Evolutionary conservation across 192 early-diverging fungal species (phyloP).

Genomic region (Kappamyces sp.): DNA sequence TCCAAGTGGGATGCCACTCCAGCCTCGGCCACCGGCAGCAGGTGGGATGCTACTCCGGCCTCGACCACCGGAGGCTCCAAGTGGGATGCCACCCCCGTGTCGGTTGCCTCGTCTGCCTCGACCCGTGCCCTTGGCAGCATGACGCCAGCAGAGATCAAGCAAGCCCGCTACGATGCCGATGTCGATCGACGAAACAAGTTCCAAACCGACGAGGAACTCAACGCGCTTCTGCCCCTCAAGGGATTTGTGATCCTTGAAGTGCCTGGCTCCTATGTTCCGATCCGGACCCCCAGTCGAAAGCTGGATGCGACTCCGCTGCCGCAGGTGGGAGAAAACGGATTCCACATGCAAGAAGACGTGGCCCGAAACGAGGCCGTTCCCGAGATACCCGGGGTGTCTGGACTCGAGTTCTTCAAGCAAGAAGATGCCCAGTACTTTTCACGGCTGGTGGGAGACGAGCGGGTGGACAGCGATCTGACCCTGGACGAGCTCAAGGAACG

Average conservation of each 20-base stretch:
- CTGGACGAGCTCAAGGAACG: conserved; percentile 89
- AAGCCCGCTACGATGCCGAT: conserved; percentile 69
- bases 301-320: conserved; percentile 91
- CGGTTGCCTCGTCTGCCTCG: conserved; percentile 51
- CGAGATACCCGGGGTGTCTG: conserved; percentile 83
- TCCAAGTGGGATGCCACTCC: conserved; percentile 96
- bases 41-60: conserved; percentile 73
- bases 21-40: conserved; percentile 59
- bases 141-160: conserved; percentile 75
- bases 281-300: conserved; percentile 93
- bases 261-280: conserved; percentile 81
- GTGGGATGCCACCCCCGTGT: conserved; percentile 89
- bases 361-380: conserved; percentile 50
- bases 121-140: conserved; percentile 61
- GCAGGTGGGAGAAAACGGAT: conserved; percentile 64
- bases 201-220: conserved; percentile 90
- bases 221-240: conserved; percentile 81
- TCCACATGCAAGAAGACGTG: conserved; percentile 80
- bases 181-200: conserved; percentile 81
- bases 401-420: conserved; percentile 86
- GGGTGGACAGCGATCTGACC: conserved; percentile 74
- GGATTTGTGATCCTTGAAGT: conserved; percentile 92
- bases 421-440: conserved; percentile 98
- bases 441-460: conserved; percentile 71
- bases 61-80: conserved; percentile 52